Base-by-base conservation (phyloP, 306 rosid genomes). In the Prunus fruticosa region DNA sequence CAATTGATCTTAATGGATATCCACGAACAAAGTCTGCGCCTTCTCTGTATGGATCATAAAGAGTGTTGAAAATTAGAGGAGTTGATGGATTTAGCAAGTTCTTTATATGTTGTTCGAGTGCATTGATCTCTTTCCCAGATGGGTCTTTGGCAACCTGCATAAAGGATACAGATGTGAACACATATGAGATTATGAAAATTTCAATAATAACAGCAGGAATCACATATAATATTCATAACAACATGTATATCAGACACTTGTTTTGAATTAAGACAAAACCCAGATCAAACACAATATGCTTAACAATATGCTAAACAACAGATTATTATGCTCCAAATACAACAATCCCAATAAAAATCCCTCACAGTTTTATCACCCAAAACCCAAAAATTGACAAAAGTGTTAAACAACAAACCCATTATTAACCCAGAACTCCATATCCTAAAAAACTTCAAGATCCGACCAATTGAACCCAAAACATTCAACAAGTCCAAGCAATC, bases 91-190 rank as follows among this genome's bases (percentile, higher is more conserved):
- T 1, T 25, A 90, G 84, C 49, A 90, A 83, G 73, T 93, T 93
- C 91, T 25, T 87, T 32, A 93, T 90, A 86, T 90, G 96, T 85
- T 93, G 96, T 88, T 93, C 91, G 64, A 90, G 96, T 3, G 98
- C 98, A 77, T 93, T 93, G 84, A 93, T 93, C 16, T 87, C 82
- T 80, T 87, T 86, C 30, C 94, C 96, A 68, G 89, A 71, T 68
- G 94, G 98, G 67, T 4, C 6, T 32, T 4, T 32, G 34, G 34
- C 34, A 32, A 32, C 34, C 34, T 32, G 73, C 22, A 79, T 25
- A 46, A 8, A 34, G 9, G 20, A 28, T 28, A 22, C 61, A 18
- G 22, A 22, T 58, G 11, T 23, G 22, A 23, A 58, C 16, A n/a
- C 23, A 54, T 5, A 23, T 2, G 16, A 23, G 16, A 58, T 58